These are phyloP conservation scores for Botryobasidium botryosum DNA, from an alignment of 768 basidiomycete genomes.

Conservation along the genomic window DNA sequence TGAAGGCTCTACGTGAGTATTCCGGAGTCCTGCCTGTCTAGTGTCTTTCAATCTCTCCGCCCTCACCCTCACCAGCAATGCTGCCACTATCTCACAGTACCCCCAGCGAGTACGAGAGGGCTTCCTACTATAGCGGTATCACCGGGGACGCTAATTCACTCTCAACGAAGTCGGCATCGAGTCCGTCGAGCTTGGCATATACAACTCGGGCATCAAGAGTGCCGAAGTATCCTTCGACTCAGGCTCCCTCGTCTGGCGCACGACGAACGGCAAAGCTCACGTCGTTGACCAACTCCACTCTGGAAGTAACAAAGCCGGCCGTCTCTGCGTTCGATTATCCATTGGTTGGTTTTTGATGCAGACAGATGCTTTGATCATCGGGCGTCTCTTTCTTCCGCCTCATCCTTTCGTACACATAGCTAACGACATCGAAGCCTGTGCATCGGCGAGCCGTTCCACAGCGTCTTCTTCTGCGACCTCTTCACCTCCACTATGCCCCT, in stretches of 20 bases:
- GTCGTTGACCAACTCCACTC: constrained; percentile 21
- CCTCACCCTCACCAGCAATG: too few species aligned
- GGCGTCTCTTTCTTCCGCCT: constrained; percentile 2
- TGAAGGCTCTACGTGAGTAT: too few species aligned
- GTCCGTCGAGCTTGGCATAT: constrained; percentile 15
- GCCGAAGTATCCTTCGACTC: constrained; percentile 20
- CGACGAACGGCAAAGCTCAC: constrained; percentile 14
- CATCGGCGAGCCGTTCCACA: constrained; percentile 4
- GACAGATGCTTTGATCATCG: constrained; percentile 5
- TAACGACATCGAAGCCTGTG: constrained; percentile 5
- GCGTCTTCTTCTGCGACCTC: neutral
- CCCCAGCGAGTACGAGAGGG: too few species aligned
- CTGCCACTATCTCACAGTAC: too few species aligned
- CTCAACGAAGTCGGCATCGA: constrained; percentile 12
- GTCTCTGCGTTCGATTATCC: constrained; percentile 6
- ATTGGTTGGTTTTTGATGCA: constrained; percentile 8
- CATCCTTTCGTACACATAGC: constrained; percentile 6
- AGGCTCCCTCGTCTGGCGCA: constrained; percentile 20
- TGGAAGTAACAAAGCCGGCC: constrained; percentile 15
- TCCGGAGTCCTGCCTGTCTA: too few species aligned
- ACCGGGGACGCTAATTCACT: too few species aligned
- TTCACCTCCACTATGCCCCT: neutral
- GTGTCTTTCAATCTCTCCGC: too few species aligned
- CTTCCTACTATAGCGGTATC: too few species aligned
- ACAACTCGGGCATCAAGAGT: constrained; percentile 17